Conservation (phyloP, 2,329 filamentous ascomycete species). For the Drechmeria coniospora region DNA sequence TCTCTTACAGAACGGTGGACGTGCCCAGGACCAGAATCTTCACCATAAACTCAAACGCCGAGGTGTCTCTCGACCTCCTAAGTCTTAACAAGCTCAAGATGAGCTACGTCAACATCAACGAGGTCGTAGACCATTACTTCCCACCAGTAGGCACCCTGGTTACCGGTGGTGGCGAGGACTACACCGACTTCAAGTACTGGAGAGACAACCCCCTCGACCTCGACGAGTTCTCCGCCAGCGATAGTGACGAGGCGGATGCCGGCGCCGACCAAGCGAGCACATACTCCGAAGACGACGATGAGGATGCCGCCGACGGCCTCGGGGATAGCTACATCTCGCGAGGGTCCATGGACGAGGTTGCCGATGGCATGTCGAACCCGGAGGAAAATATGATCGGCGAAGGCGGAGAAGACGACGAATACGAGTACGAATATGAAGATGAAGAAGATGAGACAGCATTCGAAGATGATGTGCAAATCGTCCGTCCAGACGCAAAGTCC, state of each 20-base stretch:
- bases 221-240: slow-evolving; percentile 78
- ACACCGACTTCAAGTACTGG: slow-evolving; percentile 97
- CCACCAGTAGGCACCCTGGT: slow-evolving; percentile 79
- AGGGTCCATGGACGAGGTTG: slow-evolving; percentile 28
- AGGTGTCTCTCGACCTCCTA: slow-evolving; percentile 80
- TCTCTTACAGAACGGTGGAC: slow-evolving; percentile 90
- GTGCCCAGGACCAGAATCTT: slow-evolving; percentile 92
- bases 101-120: slow-evolving; percentile 91
- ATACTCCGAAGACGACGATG: slow-evolving; percentile 30
- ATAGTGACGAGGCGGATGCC: slow-evolving; percentile 41
- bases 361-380: slow-evolving; percentile 17
- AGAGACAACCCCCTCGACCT: slow-evolving; percentile 69
- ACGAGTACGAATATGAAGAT: slow-evolving; percentile 26
- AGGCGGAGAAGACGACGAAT: slow-evolving; percentile 11
- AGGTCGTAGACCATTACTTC: slow-evolving; percentile 97
- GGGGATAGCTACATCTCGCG: slow-evolving; percentile 41
- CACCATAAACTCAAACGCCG: slow-evolving; percentile 95
- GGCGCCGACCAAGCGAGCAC: slow-evolving; percentile 26
- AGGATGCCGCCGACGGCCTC: slow-evolving; percentile 25
- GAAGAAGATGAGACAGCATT: slow-evolving; percentile 10
- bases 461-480: slow-evolving; percentile 6
- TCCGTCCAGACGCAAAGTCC: slow-evolving; percentile 5
- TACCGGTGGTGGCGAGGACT: slow-evolving; percentile 81
- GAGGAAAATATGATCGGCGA: slow-evolving; percentile 26
- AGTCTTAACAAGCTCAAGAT: slow-evolving; percentile 91